Conservation (phyloP, 768 basidiomycete species). For the Pseudohyphozyma bogoriensis region DNA sequence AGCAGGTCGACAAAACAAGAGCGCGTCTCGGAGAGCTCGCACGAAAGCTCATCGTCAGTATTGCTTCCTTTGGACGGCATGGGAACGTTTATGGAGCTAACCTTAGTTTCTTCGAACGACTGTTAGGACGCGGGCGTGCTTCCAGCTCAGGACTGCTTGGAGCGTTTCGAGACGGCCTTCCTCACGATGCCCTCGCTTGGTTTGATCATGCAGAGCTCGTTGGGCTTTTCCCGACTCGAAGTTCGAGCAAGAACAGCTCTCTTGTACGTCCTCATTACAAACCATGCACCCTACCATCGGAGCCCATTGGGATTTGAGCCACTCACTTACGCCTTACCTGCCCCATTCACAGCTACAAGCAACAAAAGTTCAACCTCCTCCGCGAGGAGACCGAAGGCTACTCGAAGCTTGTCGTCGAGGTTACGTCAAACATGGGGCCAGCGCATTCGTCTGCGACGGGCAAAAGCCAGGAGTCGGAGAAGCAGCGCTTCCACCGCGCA, state of each 20-base stretch:
- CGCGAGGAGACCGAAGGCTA: constrained; percentile 97
- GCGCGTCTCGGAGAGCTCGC: constrained; percentile 54
- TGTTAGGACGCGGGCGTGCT: constrained; percentile 52
- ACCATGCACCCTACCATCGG: neutral
- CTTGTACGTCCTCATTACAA: constrained; percentile 17
- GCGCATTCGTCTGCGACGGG: constrained; percentile 56
- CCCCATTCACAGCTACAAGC: constrained; percentile 62
- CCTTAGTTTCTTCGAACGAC: neutral
- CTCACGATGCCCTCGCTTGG: constrained; percentile 55
- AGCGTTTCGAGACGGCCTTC: constrained; percentile 60
- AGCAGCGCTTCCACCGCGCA: constrained; percentile 56
- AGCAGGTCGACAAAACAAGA: constrained; percentile 48
- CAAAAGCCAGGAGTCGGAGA: constrained; percentile 23
- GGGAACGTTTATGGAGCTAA: neutral
- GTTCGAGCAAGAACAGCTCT: constrained; percentile 23
- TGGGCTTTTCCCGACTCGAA: constrained; percentile 12
- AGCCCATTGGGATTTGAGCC: neutral
- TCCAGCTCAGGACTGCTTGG: constrained; percentile 54
- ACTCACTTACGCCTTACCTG: too few relatives aligned
- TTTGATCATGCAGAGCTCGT: neutral
- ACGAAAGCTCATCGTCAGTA: constrained; percentile 42
- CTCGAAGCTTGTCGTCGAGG: constrained; percentile 77
- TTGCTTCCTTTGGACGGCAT: neutral
- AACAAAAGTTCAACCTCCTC: constrained; percentile 95
- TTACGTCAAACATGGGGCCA: constrained; percentile 65